Evolutionary conservation across 2,329 filamentous ascomycete species (phyloP).

Genomic region (Monilinia laxa): DNA sequence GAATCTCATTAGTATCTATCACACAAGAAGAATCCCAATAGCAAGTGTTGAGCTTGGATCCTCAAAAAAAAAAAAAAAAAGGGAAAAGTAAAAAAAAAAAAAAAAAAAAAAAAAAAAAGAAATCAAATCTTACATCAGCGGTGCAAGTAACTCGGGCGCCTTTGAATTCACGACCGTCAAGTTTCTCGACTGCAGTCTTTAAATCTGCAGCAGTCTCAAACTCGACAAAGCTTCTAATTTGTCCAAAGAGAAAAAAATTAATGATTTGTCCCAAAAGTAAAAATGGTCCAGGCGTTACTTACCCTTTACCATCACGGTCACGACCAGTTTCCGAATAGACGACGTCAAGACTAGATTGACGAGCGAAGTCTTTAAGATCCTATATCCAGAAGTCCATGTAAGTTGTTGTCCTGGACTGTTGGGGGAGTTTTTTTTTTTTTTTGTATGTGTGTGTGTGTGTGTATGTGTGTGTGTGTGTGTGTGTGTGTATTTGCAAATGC

Average conservation of each 20-base stretch:
- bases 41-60: conserved; percentile 31
- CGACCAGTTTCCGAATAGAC: conserved; percentile 96
- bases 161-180: conserved; percentile 92
- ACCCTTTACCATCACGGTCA: conserved; percentile 91
- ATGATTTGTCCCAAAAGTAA: conserved; percentile 9
- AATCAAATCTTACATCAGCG: conserved; percentile 68
- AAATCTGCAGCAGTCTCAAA: conserved; percentile 92
- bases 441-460: too few species aligned
- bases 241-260: conserved; percentile 28
- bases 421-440: conserved; percentile 8
- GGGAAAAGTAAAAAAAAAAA: too few species aligned
- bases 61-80: background rate
- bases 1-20: conserved; percentile 33
- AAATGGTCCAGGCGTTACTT: conserved; percentile 43
- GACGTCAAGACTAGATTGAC: conserved; percentile 93
- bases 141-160: conserved; percentile 81
- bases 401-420: conserved; percentile 55
- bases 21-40: background rate
- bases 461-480: too few species aligned
- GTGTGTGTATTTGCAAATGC: conserved; percentile 30
- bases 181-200: conserved; percentile 88
- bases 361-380: conserved; percentile 99
- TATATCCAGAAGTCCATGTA: conserved; percentile 78
- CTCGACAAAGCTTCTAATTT: conserved; percentile 77
- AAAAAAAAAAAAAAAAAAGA: background rate